Conservation (phyloP, 2,329 filamentous ascomycete species). For the Colletotrichum sojae region DNA sequence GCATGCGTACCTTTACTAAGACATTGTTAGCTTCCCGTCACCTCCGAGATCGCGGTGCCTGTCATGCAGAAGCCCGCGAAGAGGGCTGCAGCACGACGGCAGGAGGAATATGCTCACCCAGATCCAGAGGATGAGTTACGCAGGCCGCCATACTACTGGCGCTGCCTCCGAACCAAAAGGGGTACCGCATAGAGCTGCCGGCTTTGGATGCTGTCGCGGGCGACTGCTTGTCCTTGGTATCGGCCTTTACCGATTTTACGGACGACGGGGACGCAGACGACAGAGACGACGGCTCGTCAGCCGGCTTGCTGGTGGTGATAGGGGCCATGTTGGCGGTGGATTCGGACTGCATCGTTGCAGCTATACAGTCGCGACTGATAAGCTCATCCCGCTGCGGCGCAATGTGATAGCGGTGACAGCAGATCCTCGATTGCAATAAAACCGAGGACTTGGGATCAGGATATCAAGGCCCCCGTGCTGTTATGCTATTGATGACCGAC, state of each 20-base stretch:
- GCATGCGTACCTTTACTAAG: constrained; percentile 62
- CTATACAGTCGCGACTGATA: constrained; percentile 15
- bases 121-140: constrained; percentile 93
- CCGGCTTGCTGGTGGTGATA: constrained; percentile 35
- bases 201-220: constrained; percentile 49
- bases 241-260: constrained; percentile 19
- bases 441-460: too few species aligned
- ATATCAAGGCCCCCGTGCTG: too few species aligned
- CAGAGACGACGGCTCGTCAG: constrained; percentile 13
- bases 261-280: constrained; percentile 14
- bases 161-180: constrained; percentile 97
- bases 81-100: background rate
- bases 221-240: constrained; percentile 24
- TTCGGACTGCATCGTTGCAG: constrained; percentile 47
- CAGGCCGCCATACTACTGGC: constrained; percentile 92
- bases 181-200: constrained; percentile 69
- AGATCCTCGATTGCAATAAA: constrained; percentile 2
- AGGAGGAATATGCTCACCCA: constrained; percentile 72
- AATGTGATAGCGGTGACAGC: constrained; percentile 18
- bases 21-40: constrained; percentile 43
- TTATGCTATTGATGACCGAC: background rate
- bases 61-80: background rate
- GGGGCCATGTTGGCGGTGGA: constrained; percentile 43
- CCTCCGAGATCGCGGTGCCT: constrained; percentile 19
- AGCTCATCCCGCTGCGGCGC: constrained; percentile 34